Base-by-base conservation (phyloP, 2,329 filamentous ascomycete genomes). In the Paracamarosporium sp. region DNA sequence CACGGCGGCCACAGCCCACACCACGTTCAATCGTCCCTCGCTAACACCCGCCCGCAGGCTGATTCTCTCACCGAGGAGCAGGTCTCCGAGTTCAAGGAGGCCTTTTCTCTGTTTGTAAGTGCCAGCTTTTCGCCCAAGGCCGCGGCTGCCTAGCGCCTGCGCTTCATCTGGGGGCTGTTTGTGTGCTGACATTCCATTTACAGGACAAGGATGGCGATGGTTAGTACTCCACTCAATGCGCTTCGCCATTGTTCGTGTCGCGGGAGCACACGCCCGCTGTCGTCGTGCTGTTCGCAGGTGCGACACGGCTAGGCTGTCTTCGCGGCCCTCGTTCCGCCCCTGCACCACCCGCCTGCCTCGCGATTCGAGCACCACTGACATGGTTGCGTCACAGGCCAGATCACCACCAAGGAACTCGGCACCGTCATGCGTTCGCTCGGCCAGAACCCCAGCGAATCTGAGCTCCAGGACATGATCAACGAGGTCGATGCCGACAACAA, bases 41-140 rank as follows among this genome's bases (percentile, higher is more conserved):
- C 75, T 76, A 58, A 77, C 72, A 38, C 8, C 9, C 46, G 54
- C 25, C 31, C 48, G 57, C 79, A 98, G 94, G 94, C 94, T 80
- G 95, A 99, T 80, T 94, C 94, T 81, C 90, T 99, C 77, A 98
- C 95, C 73, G 95, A 99, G 87, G 95, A 99, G 85, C 95, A 99
- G 88, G 95, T 99, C 80, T 98, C 95, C 79, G 95, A 99, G 85
- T 99, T 98, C 87, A 99, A 98, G 91, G 95, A 99, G 85, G 95
- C 95, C 55, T 99, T 99, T 85, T 99, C 95, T 80, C 92, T 99
- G 69, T 99, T 99, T 82, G 95, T 99, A 90, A 90, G 95, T 89
- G 55, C 59, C 43, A 41, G 15, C 25, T 22, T 35, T 35, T 55
- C 61, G 51, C 46, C 50, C 28, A 22, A 35, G 55, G 50, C 33